Percentiles rank a stretch among this genome's conserved stretches.
Evolutionary conservation across 257 asterid genomes (phyloP).

Genomic region (Vinca minor): DNA sequence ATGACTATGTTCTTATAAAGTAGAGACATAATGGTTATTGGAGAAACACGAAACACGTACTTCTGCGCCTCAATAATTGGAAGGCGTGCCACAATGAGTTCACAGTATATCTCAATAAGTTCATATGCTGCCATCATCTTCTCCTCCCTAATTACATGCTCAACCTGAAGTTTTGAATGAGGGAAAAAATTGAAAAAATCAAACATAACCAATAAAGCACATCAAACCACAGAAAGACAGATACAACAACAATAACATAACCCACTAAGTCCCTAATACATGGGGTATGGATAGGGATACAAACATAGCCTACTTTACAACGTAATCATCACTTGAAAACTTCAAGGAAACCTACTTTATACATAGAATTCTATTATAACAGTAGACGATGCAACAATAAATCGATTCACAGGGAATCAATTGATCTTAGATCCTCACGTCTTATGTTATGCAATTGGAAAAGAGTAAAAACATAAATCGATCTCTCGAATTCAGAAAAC

Average conservation of each 20-base stretch:
- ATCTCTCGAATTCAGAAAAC: background rate
- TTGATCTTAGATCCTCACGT: background rate
- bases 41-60: slow-evolving; percentile 38
- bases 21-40: too few species aligned
- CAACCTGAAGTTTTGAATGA: slow-evolving; percentile 51
- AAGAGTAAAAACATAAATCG: background rate
- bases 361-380: background rate
- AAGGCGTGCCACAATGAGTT: slow-evolving; percentile 74
- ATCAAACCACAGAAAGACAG: background rate
- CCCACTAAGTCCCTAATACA: too few species aligned
- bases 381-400: slow-evolving; percentile 2
- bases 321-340: too few species aligned
- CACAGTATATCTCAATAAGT: slow-evolving; percentile 80
- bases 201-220: background rate
- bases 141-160: slow-evolving; percentile 94
- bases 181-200: slow-evolving; percentile 9
- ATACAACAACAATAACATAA: background rate
- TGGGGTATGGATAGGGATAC: too few species aligned
- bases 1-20: too few species aligned
- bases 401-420: too few species aligned
- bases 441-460: background rate
- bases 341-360: too few species aligned
- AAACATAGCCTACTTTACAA: too few species aligned
- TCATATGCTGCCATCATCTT: slow-evolving; percentile 92
- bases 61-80: slow-evolving; percentile 81